Base-by-base conservation (phyloP, 2,329 filamentous ascomycete species). In the Ophiocordyceps polyrhachis-furcata region DNA sequence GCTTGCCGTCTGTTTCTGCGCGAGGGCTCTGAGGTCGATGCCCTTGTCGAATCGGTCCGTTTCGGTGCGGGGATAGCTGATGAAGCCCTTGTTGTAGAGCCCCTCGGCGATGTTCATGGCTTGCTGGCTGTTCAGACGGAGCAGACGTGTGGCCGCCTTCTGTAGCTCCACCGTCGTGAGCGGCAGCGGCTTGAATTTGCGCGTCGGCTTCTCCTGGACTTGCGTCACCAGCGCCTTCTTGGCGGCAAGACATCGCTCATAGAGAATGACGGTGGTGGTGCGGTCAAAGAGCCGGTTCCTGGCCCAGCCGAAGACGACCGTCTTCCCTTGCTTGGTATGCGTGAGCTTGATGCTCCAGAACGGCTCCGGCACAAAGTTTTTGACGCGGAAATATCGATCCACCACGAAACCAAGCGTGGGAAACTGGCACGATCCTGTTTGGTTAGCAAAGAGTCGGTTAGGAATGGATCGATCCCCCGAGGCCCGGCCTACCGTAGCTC, bases 321-420 rank as follows among this genome's bases (percentile, higher is more conserved):
- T 79, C 46, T 87, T 84, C 4, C 74, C 70, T 35, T 94, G 81
- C 44, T 84, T 80, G 40, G 69, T 73, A 54, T 95, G 83, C 55
- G 76, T 78, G 37, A 98, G 71, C 53, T 81, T 89, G 66, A 98
- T 93, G 48, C 74, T 74, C 91, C 91, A 98, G 61, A 96, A 98
- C 0, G 75, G 68, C 57, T 98, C 91, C 0, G 89, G 83, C 1
- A 91, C 79, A 60, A 98, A 98, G 53, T 93, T 94, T 50, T 85
- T 80, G 44, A 98, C 91, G 43, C 84, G 79, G 54, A 94, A 85
- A 60, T 96, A 98, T 42, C 89, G 78, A 61, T 98, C 91, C 7
- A 98, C 91, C 1, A 98, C 89, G 52, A 98, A 98, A 0, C 91
- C 91, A 5, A 98, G 70, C 0, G 91, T 96, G 1, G 91, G 91